These are phyloP conservation scores for Physaria fendleri DNA, from an alignment of 345 rosid species.

Conservation along the genomic window DNA sequence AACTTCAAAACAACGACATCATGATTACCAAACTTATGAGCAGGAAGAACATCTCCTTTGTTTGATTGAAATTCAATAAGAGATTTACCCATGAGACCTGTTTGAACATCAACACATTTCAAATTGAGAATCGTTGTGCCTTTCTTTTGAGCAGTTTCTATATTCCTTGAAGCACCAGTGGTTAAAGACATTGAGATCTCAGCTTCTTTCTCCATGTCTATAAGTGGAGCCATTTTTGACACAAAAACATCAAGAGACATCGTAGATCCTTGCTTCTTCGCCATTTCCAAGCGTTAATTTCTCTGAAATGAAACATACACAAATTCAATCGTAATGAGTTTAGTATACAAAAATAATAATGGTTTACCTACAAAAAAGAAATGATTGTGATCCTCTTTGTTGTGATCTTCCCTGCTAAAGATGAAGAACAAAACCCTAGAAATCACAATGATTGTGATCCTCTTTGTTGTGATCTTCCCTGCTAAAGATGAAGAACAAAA, in stretches of 20 bases:
- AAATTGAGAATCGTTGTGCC: conserved; percentile 71
- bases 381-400: neutral
- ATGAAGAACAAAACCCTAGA: neutral
- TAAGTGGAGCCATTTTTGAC: conserved; percentile 57
- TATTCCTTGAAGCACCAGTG: conserved; percentile 57
- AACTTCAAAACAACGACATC: conserved; percentile 86
- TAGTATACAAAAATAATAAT: no score
- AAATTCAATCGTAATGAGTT: neutral
- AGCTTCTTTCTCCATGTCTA: conserved; percentile 84
- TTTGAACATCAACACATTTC: conserved; percentile 77
- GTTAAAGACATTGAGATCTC: conserved; percentile 73
- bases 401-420: neutral
- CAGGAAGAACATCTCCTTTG: conserved; percentile 92
- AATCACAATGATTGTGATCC: neutral
- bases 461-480: neutral
- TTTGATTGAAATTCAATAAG: conserved; percentile 87
- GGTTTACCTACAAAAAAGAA: no score
- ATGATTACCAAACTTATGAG: conserved; percentile 91
- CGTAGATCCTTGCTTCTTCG: conserved; percentile 35
- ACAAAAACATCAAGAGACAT: conserved; percentile 64
- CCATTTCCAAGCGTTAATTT: conserved; percentile 19
- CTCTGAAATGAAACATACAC: neutral
- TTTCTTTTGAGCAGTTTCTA: conserved; percentile 60
- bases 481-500: neutral
- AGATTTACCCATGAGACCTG: conserved; percentile 87